These are phyloP conservation scores for Alternaria incomplexa DNA, from an alignment of 2,329 filamentous ascomycete species.

Conservation along the genomic window DNA sequence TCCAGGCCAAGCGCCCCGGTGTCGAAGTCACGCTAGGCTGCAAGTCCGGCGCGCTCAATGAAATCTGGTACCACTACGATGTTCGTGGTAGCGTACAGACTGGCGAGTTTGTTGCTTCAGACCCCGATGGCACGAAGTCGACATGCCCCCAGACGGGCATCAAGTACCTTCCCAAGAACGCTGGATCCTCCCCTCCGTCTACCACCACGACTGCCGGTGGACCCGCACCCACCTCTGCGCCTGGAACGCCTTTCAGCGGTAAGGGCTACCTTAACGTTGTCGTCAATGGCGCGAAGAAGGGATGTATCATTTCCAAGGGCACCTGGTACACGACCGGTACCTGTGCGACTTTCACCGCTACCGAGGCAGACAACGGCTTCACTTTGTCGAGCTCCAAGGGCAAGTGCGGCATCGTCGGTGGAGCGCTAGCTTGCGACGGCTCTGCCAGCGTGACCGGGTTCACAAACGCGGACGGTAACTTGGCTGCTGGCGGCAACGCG, in stretches of 20 bases:
- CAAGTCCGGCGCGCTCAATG: constrained; percentile 55
- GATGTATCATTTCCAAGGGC: constrained; percentile 72
- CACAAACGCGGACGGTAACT: constrained; percentile 39
- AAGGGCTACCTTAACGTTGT: constrained; percentile 66
- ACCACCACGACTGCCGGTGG: constrained; percentile 35
- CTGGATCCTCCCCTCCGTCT: constrained; percentile 31
- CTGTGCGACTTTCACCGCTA: constrained; percentile 69
- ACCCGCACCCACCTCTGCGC: constrained; percentile 38
- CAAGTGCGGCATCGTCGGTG: constrained; percentile 61
- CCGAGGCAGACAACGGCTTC: constrained; percentile 42
- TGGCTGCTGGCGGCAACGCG: constrained; percentile 49
- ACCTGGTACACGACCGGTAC: constrained; percentile 72
- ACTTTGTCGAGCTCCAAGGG: constrained; percentile 44
- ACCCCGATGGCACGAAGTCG: constrained; percentile 64
- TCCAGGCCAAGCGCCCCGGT: constrained; percentile 60
- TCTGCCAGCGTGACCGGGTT: constrained; percentile 55
- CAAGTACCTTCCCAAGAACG: constrained; percentile 67
- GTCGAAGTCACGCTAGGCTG: constrained; percentile 67
- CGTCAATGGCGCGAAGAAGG: constrained; percentile 56
- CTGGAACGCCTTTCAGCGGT: constrained; percentile 60
- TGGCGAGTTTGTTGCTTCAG: constrained; percentile 65
- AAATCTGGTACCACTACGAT: constrained; percentile 70
- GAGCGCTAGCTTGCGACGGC: constrained; percentile 62
- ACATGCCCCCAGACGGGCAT: constrained; percentile 69
- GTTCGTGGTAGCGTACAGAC: constrained; percentile 64